These are phyloP conservation scores for Poronia punctata DNA, from an alignment of 495 filamentous ascomycete species.

Conservation along the genomic window DNA sequence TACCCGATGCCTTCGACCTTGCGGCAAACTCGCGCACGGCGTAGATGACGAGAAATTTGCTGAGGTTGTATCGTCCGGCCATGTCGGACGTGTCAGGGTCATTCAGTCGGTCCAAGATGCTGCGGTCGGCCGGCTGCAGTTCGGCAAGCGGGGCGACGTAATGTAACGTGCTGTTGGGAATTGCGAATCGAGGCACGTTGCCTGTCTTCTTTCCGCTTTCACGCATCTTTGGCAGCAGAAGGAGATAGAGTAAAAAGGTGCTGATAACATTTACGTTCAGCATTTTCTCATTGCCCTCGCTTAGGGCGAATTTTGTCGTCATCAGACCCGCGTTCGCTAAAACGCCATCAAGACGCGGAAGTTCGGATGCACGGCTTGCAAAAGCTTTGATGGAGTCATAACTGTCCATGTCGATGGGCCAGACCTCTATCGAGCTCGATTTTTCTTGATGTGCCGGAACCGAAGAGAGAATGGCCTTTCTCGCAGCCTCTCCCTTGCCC, in stretches of 20 bases:
- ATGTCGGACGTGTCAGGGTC: slow-evolving; percentile 8
- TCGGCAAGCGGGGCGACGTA: slow-evolving; percentile 10
- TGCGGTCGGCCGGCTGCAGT: background rate
- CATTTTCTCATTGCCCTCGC: slow-evolving; percentile 31
- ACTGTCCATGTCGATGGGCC: slow-evolving; percentile 42
- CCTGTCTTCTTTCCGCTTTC: slow-evolving; percentile 18
- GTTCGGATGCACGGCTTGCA: slow-evolving; percentile 18
- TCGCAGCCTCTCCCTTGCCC: slow-evolving; percentile 36
- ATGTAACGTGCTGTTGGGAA: slow-evolving; percentile 12
- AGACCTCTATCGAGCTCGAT: slow-evolving; percentile 43
- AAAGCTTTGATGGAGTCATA: slow-evolving; percentile 35
- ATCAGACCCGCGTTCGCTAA: slow-evolving; percentile 41
- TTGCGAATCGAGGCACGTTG: slow-evolving; percentile 2
- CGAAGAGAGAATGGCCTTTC: slow-evolving; percentile 19
- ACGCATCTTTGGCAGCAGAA: slow-evolving; percentile 33
- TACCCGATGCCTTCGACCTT: background rate
- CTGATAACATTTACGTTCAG: slow-evolving; percentile 41
- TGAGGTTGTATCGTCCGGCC: slow-evolving; percentile 5
- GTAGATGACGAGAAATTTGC: slow-evolving; percentile 8
- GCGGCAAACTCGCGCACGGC: slow-evolving; percentile 4
- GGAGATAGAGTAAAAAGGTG: slow-evolving; percentile 34
- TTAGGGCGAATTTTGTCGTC: slow-evolving; percentile 10
- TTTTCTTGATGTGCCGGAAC: too few relatives aligned
- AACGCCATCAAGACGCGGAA: slow-evolving; percentile 37
- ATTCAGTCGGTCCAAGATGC: slow-evolving; percentile 10